Evolutionary conservation across 164 flowering plant genomes (phyloP).

Genomic region (Umbilicus rupestris): DNA sequence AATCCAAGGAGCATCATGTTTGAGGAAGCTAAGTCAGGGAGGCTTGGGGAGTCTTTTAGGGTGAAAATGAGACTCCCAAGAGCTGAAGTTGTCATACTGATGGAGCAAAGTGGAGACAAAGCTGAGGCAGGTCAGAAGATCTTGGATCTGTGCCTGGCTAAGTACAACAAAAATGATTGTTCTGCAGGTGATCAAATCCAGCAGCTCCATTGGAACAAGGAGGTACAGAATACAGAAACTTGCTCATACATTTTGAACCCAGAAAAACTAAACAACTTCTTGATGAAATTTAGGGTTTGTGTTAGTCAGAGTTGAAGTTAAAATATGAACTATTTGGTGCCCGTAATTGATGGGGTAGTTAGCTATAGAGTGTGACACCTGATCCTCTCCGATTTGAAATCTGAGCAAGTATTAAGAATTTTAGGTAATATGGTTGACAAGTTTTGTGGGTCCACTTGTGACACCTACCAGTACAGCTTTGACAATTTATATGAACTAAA

Average conservation of each 20-base stretch:
- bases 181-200: background rate
- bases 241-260: background rate
- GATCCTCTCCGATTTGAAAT: background rate
- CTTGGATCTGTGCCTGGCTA: conserved; percentile 14
- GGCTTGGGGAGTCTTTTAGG: conserved; percentile 18
- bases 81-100: conserved; percentile 22
- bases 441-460: background rate
- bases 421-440: background rate
- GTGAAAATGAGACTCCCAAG: conserved; percentile 23
- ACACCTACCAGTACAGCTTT: background rate
- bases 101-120: conserved; percentile 22
- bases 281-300: background rate
- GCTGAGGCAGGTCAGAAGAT: conserved; percentile 27
- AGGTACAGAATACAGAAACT: background rate
- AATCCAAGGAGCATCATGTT: background rate
- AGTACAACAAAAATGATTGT: background rate
- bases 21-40: background rate
- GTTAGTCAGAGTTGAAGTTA: background rate
- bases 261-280: background rate
- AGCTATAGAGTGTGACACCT: conserved; percentile 1
- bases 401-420: background rate
- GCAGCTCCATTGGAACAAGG: background rate
- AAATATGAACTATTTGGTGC: background rate
- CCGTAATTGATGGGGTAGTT: background rate
- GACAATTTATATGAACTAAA: background rate